phyloP scores from a whole-genome alignment of 352 stramenopile genomes.

The Blastocystis sp. region DNA sequence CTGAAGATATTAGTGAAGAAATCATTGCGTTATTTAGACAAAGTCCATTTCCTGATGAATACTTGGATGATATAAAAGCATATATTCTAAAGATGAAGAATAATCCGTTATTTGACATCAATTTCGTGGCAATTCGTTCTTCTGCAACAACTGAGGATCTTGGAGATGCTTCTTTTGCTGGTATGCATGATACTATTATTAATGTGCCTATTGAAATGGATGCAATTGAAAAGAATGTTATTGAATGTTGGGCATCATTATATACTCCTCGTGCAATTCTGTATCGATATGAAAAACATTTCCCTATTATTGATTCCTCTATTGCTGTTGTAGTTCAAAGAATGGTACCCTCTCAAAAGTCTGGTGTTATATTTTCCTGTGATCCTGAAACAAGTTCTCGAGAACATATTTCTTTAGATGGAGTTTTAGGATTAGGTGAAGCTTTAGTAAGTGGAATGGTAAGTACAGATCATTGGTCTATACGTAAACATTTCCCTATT shows the following conservation, averaged over 20 bases:
- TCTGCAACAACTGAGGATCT: constrained; percentile 24
- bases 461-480: constrained; percentile 27
- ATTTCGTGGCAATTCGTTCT: constrained; percentile 20
- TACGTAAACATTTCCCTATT: no score
- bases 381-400: constrained; percentile 30
- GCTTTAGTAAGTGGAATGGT: constrained; percentile 18
- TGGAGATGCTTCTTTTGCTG: constrained; percentile 26
- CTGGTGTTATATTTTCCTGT: constrained; percentile 20
- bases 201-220: constrained; percentile 19
- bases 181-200: constrained; percentile 31
- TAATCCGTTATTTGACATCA: no score
- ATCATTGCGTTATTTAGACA: no score
- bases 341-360: constrained; percentile 15
- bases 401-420: constrained; percentile 22
- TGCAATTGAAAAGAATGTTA: constrained; percentile 4
- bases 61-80: no score
- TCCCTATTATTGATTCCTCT: constrained; percentile 14
- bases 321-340: constrained; percentile 30
- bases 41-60: no score
- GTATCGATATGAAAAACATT: constrained; percentile 24
- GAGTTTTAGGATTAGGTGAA: constrained; percentile 22
- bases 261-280: constrained; percentile 15
- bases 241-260: constrained; percentile 26
- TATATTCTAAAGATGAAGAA: no score
- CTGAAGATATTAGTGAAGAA: no score